Evolutionary conservation across 169 alveolate genomes (phyloP).

Genomic region (Miamiensis avidus): DNA sequence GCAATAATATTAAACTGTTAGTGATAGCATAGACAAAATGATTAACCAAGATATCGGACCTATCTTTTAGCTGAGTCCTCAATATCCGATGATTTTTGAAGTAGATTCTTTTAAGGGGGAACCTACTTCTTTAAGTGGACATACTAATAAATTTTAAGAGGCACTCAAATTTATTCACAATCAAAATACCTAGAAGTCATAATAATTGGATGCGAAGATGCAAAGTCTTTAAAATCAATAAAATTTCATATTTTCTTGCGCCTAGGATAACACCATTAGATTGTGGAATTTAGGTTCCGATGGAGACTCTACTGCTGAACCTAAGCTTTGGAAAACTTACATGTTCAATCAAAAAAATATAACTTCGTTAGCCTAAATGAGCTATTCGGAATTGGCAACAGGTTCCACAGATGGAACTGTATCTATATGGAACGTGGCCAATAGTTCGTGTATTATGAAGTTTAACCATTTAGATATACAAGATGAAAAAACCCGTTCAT

Average conservation of each 20-base stretch:
- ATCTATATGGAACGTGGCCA: not conserved
- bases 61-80: too few species aligned
- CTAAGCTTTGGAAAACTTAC: not conserved
- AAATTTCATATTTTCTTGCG: not conserved
- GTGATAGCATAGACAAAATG: too few species aligned
- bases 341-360: not conserved
- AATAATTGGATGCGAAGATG: not conserved
- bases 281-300: not conserved
- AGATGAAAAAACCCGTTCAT: not conserved
- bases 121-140: too few species aligned
- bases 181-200: not conserved
- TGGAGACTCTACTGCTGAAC: not conserved
- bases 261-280: not conserved
- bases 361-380: not conserved
- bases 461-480: not conserved
- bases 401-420: not conserved
- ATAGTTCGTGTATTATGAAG: not conserved
- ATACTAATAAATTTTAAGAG: too few species aligned
- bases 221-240: not conserved
- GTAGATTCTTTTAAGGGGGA: too few species aligned
- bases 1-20: too few species aligned
- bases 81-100: too few species aligned
- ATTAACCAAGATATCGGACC: too few species aligned
- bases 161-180: not conserved
- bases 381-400: not conserved